These are phyloP conservation scores for Wickerhamomyces canadensis DNA, from an alignment of 805 yeast genomes.

Conservation along the genomic window DNA sequence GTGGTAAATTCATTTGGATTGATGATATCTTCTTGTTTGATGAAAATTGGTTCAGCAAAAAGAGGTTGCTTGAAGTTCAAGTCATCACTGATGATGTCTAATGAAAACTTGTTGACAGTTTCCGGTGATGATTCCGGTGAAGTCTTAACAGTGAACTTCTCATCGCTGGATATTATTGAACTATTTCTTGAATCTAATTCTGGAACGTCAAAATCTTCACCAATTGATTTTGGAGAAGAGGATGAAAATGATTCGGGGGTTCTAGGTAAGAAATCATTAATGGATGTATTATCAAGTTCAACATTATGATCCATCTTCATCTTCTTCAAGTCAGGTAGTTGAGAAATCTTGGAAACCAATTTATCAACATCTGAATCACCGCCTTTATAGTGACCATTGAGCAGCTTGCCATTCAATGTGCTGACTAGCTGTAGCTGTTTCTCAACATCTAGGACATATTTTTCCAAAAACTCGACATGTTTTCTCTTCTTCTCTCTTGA, in stretches of 20 bases:
- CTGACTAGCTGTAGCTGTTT: constrained; percentile 17
- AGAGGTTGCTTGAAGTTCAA: constrained; percentile 1
- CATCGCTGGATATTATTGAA: constrained; percentile 7
- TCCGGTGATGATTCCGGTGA: constrained; percentile 13
- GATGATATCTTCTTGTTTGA: constrained; percentile 7
- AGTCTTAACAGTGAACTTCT: background rate
- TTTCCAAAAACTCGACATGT: constrained; percentile 81
- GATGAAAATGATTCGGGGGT: constrained; percentile 22
- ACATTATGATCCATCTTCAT: constrained; percentile 16
- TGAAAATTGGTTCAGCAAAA: constrained; percentile 2
- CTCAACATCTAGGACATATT: constrained; percentile 22
- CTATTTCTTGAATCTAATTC: constrained; percentile 12
- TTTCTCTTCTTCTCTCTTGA: constrained; percentile 93
- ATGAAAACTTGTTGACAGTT: constrained; percentile 18
- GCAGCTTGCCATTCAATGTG: constrained; percentile 12
- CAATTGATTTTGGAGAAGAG: constrained; percentile 13
- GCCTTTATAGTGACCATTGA: constrained; percentile 10
- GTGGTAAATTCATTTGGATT: background rate
- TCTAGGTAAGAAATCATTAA: constrained; percentile 15
- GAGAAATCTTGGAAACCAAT: constrained; percentile 7
- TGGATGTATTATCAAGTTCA: constrained; percentile 10
- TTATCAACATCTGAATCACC: constrained; percentile 17
- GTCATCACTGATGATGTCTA: constrained; percentile 18
- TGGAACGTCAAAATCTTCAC: constrained; percentile 12
- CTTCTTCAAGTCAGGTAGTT: constrained; percentile 20